Base-by-base conservation (phyloP, 495 filamentous ascomycete species). In the Tuber calosporum region DNA sequence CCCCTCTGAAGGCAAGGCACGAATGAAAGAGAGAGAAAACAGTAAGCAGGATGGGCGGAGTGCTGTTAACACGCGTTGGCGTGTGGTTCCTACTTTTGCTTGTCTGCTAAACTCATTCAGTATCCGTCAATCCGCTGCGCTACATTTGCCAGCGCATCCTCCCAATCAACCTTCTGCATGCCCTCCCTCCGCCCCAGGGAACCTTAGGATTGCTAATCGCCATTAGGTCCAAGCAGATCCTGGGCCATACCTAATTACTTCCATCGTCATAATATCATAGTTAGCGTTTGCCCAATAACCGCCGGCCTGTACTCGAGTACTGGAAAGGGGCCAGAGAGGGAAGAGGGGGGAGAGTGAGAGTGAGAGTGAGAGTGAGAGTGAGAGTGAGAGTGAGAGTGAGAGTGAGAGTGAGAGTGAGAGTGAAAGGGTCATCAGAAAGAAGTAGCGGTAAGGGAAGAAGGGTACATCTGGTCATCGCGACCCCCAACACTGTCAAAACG, bases 201-300 rank as follows among this genome's bases (percentile, higher is more conserved):
- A 70, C 43, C 76, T 77, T 69, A 76, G 69, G 67, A 69, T 77
- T 77, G 73, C 73, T 78, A 77, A 78, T 77, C 76, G 73, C 73
- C 72, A 72, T 76, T 76, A 73, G 70, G 43, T 68, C 69, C 74
- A 66, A 67, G 75, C 73, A 45, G 76, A 76, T 69, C 75, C 73
- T 69, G 75, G 75, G 69, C 72, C 75, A 66, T 77, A 67, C 75
- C 62, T 71, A 78, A 70, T 68, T 77, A 78, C 75, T 73, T 77
- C 71, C 67, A 77, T 77, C 76, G 76, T 77, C 76, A 78, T 62
- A 62, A 78, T 62, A 62, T 62, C 53, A 62, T 62, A 62, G n/a
- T 26, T 26, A 30, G 53, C n/a, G 0, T 62, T 62, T 62, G 53
- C 53, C 53, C n/a, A 62, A 62, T 62, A 62, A 62, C 26, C 26